These are phyloP conservation scores for Pelargonium citronellum DNA, from an alignment of 441 rosid genomes.

Conservation along the genomic window DNA sequence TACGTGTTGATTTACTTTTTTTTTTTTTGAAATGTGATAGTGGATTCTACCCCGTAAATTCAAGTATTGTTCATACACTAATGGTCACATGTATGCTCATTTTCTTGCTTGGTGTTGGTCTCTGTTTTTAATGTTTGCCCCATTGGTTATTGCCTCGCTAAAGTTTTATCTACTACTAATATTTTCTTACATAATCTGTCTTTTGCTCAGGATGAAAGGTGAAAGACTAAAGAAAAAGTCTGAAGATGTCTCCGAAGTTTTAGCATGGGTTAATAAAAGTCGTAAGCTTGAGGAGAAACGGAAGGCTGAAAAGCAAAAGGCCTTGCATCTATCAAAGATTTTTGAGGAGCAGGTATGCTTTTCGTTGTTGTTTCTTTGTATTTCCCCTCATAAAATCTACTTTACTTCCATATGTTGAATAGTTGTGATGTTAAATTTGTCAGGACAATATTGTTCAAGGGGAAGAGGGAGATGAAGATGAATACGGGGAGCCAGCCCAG, in stretches of 20 bases:
- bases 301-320: slow-evolving; percentile 71
- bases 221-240: slow-evolving; percentile 60
- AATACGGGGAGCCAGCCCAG: slow-evolving; percentile 30
- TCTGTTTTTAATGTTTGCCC: not conserved
- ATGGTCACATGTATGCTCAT: not conserved
- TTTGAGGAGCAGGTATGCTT: slow-evolving; percentile 85
- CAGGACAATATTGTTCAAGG: slow-evolving; percentile 79
- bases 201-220: slow-evolving; percentile 64
- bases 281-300: slow-evolving; percentile 70
- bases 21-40: not conserved
- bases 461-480: slow-evolving; percentile 38
- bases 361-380: slow-evolving; percentile 12
- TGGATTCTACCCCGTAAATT: not conserved
- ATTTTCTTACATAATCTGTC: slow-evolving; percentile 11
- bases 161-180: not conserved
- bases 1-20: not conserved
- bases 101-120: not conserved
- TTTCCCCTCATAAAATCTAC: slow-evolving; percentile 12
- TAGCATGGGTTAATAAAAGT: slow-evolving; percentile 67
- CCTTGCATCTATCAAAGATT: slow-evolving; percentile 62
- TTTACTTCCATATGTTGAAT: slow-evolving; percentile 15
- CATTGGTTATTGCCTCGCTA: not conserved
- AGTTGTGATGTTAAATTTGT: slow-evolving; percentile 17
- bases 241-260: slow-evolving; percentile 60
- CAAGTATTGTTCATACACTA: not conserved